phyloP scores from a whole-genome alignment of 2,329 filamentous ascomycete genomes.

The Biscogniauxia mediterranea region DNA sequence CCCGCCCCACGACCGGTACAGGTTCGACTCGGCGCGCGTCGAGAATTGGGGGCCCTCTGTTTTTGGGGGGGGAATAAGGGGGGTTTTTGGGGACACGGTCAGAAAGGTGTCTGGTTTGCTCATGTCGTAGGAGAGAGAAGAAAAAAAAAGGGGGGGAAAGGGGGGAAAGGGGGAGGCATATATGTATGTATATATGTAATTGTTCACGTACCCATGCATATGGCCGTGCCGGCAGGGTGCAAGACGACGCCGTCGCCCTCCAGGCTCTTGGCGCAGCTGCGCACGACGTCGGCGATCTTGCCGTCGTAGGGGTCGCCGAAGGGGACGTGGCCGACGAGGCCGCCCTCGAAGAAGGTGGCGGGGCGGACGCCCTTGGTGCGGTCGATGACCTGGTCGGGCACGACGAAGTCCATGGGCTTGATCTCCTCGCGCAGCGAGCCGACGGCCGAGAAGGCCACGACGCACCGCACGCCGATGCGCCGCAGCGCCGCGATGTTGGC shows the following conservation, averaged over 20 bases:
- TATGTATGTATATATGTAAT: not conserved
- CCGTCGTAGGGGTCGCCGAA: slow-evolving; percentile 95
- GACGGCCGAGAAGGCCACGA: slow-evolving; percentile 94
- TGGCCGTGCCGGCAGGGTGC: slow-evolving; percentile 78
- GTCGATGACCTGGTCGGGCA: slow-evolving; percentile 96
- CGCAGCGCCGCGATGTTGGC: slow-evolving; percentile 99
- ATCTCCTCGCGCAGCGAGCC: slow-evolving; percentile 90
- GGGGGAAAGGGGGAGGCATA: not conserved
- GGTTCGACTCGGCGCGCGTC: slow-evolving; percentile 89
- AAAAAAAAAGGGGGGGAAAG: not conserved
- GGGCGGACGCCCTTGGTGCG: slow-evolving; percentile 92
- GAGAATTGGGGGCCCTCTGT: slow-evolving; percentile 96
- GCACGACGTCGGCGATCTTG: slow-evolving; percentile 71
- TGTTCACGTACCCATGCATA: slow-evolving; percentile 77
- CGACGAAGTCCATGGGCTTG: slow-evolving; percentile 92
- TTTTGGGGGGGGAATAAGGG: slow-evolving; percentile 1
- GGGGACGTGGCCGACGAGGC: slow-evolving; percentile 88
- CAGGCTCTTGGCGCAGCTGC: slow-evolving; percentile 70
- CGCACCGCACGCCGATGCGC: slow-evolving; percentile 80
- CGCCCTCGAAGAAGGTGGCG: slow-evolving; percentile 93
- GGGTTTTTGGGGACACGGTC: not conserved
- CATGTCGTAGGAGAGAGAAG: not conserved
- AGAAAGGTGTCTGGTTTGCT: too few relatives aligned
- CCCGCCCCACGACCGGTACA: slow-evolving; percentile 93
- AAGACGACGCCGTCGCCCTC: slow-evolving; percentile 81